These are phyloP conservation scores for Aspergillus piperis DNA, from an alignment of 2,329 filamentous ascomycete genomes.

Conservation along the genomic window DNA sequence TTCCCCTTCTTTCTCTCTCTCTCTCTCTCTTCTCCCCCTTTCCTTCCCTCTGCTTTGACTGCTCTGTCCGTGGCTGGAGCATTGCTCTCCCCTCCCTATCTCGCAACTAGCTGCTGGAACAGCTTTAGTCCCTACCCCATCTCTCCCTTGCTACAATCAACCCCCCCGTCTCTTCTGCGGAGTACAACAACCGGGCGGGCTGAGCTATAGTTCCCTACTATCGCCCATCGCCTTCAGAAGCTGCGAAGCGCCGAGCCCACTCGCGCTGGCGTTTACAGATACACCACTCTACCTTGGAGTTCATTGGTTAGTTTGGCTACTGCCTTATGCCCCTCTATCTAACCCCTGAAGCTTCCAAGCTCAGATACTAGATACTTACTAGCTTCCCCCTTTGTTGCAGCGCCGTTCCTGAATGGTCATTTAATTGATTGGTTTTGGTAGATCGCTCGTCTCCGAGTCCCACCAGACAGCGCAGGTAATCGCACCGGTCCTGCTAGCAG, in stretches of 20 bases:
- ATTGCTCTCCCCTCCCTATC: background rate
- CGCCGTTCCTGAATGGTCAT: slow-evolving; percentile 22
- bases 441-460: slow-evolving; percentile 28
- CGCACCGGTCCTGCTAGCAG: slow-evolving; percentile 9
- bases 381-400: slow-evolving; percentile 14
- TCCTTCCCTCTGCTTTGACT: slow-evolving; percentile 17
- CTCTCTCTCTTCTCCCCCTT: slow-evolving; percentile 4
- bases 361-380: slow-evolving; percentile 5
- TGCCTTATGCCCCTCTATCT: slow-evolving; percentile 1
- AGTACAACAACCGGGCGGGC: no score
- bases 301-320: background rate
- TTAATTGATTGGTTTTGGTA: slow-evolving; percentile 30
- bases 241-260: slow-evolving; percentile 3
- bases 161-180: background rate
- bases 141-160: slow-evolving; percentile 13
- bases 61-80: slow-evolving; percentile 4
- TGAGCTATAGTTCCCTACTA: background rate
- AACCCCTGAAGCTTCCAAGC: slow-evolving; percentile 18
- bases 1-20: slow-evolving; percentile 4
- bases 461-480: slow-evolving; percentile 27
- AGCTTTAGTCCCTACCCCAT: slow-evolving; percentile 12
- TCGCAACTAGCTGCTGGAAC: slow-evolving; percentile 21
- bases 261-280: background rate
- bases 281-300: background rate
- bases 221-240: background rate